Percentiles rank a stretch among this genome's conserved stretches.
These are phyloP conservation scores for Backusella macrospora DNA, from an alignment of 192 early-diverging fungal species.

Conservation along the genomic window DNA sequence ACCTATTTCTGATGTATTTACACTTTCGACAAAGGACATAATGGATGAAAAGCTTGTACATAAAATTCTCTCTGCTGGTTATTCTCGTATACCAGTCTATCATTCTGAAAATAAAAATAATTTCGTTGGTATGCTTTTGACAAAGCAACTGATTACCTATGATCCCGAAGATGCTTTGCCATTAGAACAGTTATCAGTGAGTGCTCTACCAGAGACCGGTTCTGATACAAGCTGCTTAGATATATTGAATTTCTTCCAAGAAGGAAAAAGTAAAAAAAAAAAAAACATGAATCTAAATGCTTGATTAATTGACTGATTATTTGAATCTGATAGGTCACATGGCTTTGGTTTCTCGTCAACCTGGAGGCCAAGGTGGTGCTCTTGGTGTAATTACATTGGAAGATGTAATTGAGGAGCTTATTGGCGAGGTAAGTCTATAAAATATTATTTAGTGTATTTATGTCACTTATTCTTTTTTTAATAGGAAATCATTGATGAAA, in stretches of 20 bases:
- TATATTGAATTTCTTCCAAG: conserved; percentile 81
- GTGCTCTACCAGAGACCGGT: conserved; percentile 50
- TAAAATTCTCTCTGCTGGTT: conserved; percentile 65
- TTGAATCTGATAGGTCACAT: conserved; percentile 53
- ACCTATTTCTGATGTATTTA: conserved; percentile 66
- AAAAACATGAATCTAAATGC: too few species aligned
- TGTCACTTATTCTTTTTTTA: background rate
- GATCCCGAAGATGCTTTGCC: conserved; percentile 68
- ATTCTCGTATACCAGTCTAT: conserved; percentile 78
- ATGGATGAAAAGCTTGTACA: conserved; percentile 57
- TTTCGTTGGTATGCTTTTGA: conserved; percentile 75
- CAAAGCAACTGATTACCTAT: conserved; percentile 71
- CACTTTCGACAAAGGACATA: conserved; percentile 61
- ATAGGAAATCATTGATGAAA: conserved; percentile 81
- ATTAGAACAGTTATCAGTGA: conserved; percentile 56
- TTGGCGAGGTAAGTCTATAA: conserved; percentile 49
- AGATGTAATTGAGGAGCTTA: conserved; percentile 81
- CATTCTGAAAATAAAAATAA: conserved; percentile 54
- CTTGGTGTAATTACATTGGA: conserved; percentile 78
- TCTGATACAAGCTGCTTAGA: conserved; percentile 64
- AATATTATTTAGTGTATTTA: background rate
- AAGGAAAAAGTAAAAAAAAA: conserved; percentile 59
- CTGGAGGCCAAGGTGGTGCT: conserved; percentile 52
- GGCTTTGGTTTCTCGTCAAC: conserved; percentile 61
- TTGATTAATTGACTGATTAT: background rate